Evolutionary conservation across 2,329 filamentous ascomycete genomes (phyloP).

Genomic region (Xylaria sp.): DNA sequence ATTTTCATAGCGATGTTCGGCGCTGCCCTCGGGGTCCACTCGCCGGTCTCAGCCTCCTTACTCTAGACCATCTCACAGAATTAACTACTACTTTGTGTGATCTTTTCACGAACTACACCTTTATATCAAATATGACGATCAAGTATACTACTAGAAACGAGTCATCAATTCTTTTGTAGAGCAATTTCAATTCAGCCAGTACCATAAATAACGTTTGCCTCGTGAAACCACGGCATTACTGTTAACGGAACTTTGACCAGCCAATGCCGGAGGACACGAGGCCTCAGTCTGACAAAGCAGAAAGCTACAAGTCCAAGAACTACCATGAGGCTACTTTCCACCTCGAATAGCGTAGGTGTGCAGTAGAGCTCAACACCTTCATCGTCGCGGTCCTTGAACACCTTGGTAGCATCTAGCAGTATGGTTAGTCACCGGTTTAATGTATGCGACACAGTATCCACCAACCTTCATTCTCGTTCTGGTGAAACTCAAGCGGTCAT

Average conservation of each 20-base stretch:
- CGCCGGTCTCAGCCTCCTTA: neutral
- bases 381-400: slow-evolving; percentile 20
- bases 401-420: slow-evolving; percentile 25
- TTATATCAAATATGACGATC: neutral
- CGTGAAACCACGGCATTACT: slow-evolving; percentile 33
- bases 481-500: slow-evolving; percentile 65
- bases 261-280: slow-evolving; percentile 24
- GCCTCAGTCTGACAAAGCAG: slow-evolving; percentile 39
- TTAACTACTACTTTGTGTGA: neutral
- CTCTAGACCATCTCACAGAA: neutral
- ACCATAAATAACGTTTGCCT: slow-evolving; percentile 35
- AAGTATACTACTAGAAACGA: slow-evolving; percentile 33
- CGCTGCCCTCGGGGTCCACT: slow-evolving; percentile 27
- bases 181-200: slow-evolving; percentile 42
- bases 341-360: slow-evolving; percentile 9
- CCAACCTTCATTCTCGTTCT: slow-evolving; percentile 48
- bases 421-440: slow-evolving; percentile 16
- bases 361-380: slow-evolving; percentile 9
- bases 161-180: slow-evolving; percentile 39
- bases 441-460: neutral
- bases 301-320: slow-evolving; percentile 39
- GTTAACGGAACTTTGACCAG: slow-evolving; percentile 28
- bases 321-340: slow-evolving; percentile 25
- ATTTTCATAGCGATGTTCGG: slow-evolving; percentile 36
- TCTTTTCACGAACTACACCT: neutral